Evolutionary conservation across 495 filamentous ascomycete species (phyloP).

Genomic region (Lepidopterella palustris): DNA sequence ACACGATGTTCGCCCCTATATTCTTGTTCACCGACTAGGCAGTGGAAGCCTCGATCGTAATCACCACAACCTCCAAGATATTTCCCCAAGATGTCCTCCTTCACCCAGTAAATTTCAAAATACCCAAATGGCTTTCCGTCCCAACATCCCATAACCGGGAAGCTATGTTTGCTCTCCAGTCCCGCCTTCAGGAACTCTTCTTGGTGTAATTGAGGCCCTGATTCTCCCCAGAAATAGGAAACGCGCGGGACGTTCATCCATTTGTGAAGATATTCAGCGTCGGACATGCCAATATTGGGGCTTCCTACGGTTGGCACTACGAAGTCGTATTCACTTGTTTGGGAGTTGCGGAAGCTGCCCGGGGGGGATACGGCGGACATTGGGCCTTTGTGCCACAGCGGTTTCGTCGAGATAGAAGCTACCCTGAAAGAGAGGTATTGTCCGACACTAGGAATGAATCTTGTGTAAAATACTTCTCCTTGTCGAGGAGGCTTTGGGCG

Average conservation of each 20-base stretch:
- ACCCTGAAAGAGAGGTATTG: constrained; percentile 88
- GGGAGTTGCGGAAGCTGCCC: constrained; percentile 28
- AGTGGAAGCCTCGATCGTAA: constrained; percentile 84
- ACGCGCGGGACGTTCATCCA: constrained; percentile 93
- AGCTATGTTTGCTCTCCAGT: constrained; percentile 64
- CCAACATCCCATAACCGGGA: constrained; percentile 91
- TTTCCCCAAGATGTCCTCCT: constrained; percentile 74
- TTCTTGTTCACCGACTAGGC: constrained; percentile 87
- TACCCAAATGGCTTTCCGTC: constrained; percentile 94
- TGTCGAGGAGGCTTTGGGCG: constrained; percentile 83
- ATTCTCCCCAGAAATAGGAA: constrained; percentile 70
- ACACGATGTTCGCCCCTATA: constrained; percentile 73
- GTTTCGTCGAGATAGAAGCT: constrained; percentile 52
- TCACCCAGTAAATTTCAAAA: constrained; percentile 98
- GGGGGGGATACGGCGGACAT: constrained; percentile 23
- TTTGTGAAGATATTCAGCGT: constrained; percentile 69
- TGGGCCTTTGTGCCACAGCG: constrained; percentile 51
- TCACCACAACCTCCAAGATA: constrained; percentile 57
- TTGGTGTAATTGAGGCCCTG: constrained; percentile 55
- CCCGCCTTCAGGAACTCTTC: constrained; percentile 61
- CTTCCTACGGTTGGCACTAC: constrained; percentile 34
- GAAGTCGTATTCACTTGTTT: constrained; percentile 30
- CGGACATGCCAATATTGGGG: constrained; percentile 37
- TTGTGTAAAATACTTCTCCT: constrained; percentile 82
- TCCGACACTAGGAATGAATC: constrained; percentile 71